A percentile compares a stretch with the other conserved stretches of the same genome.
These are phyloP conservation scores for Stephanodiscus minutulus DNA, from an alignment of 108 stramenopile species.

Conservation along the genomic window DNA sequence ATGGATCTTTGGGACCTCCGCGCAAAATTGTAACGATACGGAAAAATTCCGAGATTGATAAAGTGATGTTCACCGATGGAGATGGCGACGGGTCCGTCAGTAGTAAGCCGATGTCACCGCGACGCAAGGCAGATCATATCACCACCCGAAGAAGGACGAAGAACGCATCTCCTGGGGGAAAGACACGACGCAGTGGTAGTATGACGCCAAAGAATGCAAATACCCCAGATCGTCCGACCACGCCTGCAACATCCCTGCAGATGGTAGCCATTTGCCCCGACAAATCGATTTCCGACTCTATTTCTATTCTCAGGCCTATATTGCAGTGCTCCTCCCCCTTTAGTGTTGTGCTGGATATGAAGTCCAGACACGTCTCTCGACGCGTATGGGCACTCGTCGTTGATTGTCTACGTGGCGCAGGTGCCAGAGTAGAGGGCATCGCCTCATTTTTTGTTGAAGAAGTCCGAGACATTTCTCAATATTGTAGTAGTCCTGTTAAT, in stretches of 20 bases:
- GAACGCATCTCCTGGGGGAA: not conserved
- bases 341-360: constrained; percentile 80
- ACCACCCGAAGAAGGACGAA: not conserved
- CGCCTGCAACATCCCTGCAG: constrained; percentile 31
- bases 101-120: constrained; percentile 26
- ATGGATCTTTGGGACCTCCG: constrained; percentile 24
- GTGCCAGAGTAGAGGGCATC: constrained; percentile 76
- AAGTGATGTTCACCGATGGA: constrained; percentile 30
- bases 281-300: constrained; percentile 61
- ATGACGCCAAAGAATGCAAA: constrained; percentile 7
- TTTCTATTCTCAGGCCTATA: constrained; percentile 56
- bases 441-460: constrained; percentile 78
- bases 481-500: constrained; percentile 51
- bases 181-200: constrained; percentile 13
- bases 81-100: constrained; percentile 5
- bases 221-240: not conserved
- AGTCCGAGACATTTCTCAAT: constrained; percentile 70
- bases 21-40: constrained; percentile 47
- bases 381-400: constrained; percentile 74
- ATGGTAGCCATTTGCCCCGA: constrained; percentile 48
- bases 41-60: constrained; percentile 26
- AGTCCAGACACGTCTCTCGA: constrained; percentile 82
- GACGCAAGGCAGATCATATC: constrained; percentile 5
- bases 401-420: constrained; percentile 60
- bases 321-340: constrained; percentile 61